Evolutionary conservation across 2,329 filamentous ascomycete genomes (phyloP), one percentile per base, ranked within the genome.

Genomic region (Beauveria australis): DNA sequence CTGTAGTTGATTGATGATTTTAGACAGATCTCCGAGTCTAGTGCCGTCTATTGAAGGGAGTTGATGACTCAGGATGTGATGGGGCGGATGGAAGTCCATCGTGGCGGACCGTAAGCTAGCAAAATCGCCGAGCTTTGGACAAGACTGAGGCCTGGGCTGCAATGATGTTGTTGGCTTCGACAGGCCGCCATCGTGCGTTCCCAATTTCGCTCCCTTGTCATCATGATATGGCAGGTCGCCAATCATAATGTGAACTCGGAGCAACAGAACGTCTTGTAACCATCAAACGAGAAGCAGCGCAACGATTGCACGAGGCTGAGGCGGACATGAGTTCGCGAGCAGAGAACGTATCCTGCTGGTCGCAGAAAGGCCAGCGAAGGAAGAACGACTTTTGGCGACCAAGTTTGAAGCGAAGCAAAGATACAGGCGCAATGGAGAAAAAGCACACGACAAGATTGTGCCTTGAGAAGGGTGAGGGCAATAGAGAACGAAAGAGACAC

Each of bases 121-220:
- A 44, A 62, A 62, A 47, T 62, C 61, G 26, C 61, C 61, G 2
- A 60, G 58, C 30, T 60, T 60, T 14, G 58, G 58, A 49, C 51
- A 60, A 33, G 58, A 60, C 37, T 54, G 57, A 37, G 57, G 57
- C 16, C 56, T 19, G 22, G 24, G 10, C 12, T 51, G 24, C 7
- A 51, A 18, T 10, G 44, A 22, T 16, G 22, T 22, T 41, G 30
- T 22, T 41, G 44, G 16, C 22, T 28, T 16, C 41, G 40, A 16
- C 26, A 49, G 46, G 5, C 16, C 44, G 16, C 46, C 2, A 30
- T 37, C 26, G 28, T 10, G 10, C 44, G 22, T 14, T 14, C 9
- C 10, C 10, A 33, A 49, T 1, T 9, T 2, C n/a, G 22, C 16
- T 6, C 49, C 22, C 5, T 16, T 49, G 30, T 49, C 44, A 57